Conservation (phyloP, 2,329 filamentous ascomycete species). For the Diplodia scrobiculata region DNA sequence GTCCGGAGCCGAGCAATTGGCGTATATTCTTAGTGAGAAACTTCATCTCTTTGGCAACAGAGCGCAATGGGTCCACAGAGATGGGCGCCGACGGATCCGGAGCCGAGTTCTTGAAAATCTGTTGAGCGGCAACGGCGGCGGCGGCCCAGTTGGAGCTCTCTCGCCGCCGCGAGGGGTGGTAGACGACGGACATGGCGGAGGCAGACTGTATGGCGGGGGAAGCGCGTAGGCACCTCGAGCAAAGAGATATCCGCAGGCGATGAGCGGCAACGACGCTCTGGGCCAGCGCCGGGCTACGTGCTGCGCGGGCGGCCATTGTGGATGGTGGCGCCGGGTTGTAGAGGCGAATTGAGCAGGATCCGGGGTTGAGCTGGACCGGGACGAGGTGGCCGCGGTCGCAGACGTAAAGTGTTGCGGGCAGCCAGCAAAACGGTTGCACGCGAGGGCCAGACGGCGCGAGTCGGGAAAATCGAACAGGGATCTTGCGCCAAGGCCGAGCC, state of each 20-base stretch:
- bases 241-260: conserved; percentile 34
- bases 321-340: neutral
- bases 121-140: conserved; percentile 67
- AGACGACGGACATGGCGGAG: conserved; percentile 35
- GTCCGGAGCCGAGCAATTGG: conserved; percentile 88
- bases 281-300: conserved; percentile 42
- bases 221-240: conserved; percentile 38
- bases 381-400: conserved; percentile 14
- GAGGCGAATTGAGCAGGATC: conserved; percentile 10
- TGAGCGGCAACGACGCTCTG: conserved; percentile 36
- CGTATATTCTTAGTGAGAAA: conserved; percentile 91
- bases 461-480: conserved; percentile 30
- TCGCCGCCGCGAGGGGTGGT: conserved; percentile 49
- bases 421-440: conserved; percentile 26
- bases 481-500: conserved; percentile 17
- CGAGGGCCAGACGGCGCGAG: conserved; percentile 17
- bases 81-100: conserved; percentile 65
- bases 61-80: conserved; percentile 81
- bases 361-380: conserved; percentile 15
- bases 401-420: conserved; percentile 23
- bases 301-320: conserved; percentile 38
- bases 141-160: conserved; percentile 72
- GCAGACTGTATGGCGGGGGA: conserved; percentile 31
- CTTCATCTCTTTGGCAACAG: conserved; percentile 95
- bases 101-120: conserved; percentile 67